Evolutionary conservation across 169 alveolate genomes (phyloP).

Genomic region (Plasmodium chabaudi): DNA sequence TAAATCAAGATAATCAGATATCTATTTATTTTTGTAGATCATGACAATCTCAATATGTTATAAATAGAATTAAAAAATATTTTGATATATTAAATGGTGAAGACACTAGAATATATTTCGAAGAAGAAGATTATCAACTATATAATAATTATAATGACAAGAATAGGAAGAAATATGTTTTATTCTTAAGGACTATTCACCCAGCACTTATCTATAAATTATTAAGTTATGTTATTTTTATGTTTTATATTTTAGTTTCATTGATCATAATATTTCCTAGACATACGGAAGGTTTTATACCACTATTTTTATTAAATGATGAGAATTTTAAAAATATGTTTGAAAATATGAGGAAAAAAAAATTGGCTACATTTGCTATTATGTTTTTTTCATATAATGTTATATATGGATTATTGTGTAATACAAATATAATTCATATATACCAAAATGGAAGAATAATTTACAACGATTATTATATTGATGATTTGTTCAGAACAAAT

Average conservation of each 20-base stretch:
- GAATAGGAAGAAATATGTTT: conserved; percentile 17
- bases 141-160: conserved; percentile 5
- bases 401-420: conserved; percentile 50
- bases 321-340: conserved; percentile 23
- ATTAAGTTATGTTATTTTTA: conserved; percentile 12
- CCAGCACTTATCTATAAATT: conserved; percentile 40
- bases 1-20: conserved; percentile 52
- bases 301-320: conserved; percentile 26
- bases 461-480: conserved; percentile 44
- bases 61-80: conserved; percentile 40
- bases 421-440: conserved; percentile 52
- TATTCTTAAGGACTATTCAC: conserved; percentile 30
- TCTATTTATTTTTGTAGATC: conserved; percentile 63
- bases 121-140: conserved; percentile 8
- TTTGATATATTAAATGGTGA: conserved; percentile 57
- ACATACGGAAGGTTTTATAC: conserved; percentile 19
- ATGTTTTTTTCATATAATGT: conserved; percentile 50
- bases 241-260: conserved; percentile 31
- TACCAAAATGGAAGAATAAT: conserved; percentile 50
- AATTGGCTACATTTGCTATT: conserved; percentile 10
- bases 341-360: conserved; percentile 52
- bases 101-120: conserved; percentile 46
- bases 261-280: conserved; percentile 21
- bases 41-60: conserved; percentile 63
- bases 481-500: conserved; percentile 10